Evolutionary conservation across 2,329 filamentous ascomycete genomes (phyloP).

Genomic region (Alternaria triticina): DNA sequence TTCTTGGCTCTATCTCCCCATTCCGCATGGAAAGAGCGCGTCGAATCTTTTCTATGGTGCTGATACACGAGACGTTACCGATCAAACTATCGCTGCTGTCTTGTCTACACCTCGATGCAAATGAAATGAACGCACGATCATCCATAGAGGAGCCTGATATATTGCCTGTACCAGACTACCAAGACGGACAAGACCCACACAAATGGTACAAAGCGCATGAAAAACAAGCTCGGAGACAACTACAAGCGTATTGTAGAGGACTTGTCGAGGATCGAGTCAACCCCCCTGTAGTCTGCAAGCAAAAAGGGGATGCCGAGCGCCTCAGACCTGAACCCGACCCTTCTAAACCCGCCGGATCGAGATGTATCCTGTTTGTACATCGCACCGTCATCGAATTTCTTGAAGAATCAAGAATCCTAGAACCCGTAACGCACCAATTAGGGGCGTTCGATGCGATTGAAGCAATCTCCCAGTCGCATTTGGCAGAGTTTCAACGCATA

Average conservation of each 20-base stretch:
- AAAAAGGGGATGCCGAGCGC: too few relatives aligned
- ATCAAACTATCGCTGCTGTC: background rate
- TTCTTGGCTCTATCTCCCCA: background rate
- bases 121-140: background rate
- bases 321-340: background rate
- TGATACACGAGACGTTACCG: rapidly evolving
- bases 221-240: background rate
- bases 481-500: background rate
- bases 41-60: background rate
- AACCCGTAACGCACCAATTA: rapidly evolving
- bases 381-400: background rate
- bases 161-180: too few relatives aligned
- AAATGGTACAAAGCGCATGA: too few relatives aligned
- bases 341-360: background rate
- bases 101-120: background rate
- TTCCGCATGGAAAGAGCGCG: background rate
- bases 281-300: too few relatives aligned
- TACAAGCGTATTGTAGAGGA: background rate
- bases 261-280: background rate
- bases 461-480: background rate
- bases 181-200: too few relatives aligned
- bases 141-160: background rate
- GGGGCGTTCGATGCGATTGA: background rate
- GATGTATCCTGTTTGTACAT: background rate
- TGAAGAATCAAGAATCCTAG: background rate